These are phyloP conservation scores for Hyaloscypha bicolor DNA, from an alignment of 495 filamentous ascomycete species.

Conservation along the genomic window DNA sequence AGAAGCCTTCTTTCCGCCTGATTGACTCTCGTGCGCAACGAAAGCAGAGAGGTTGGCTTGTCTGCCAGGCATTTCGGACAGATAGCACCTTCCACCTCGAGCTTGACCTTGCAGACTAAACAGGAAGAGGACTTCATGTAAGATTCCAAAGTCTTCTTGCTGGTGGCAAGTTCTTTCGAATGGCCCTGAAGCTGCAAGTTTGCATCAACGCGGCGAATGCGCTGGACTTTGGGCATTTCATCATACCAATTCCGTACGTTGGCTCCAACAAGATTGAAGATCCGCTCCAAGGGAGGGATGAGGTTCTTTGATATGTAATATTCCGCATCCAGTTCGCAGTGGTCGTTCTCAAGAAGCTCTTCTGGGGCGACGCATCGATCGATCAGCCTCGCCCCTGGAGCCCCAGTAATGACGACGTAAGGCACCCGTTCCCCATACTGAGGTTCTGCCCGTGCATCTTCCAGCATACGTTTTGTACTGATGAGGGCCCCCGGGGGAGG, in stretches of 20 bases:
- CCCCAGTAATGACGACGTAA: constrained; percentile 89
- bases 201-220: constrained; percentile 61
- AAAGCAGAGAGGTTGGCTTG: constrained; percentile 58
- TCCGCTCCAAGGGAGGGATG: constrained; percentile 91
- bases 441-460: constrained; percentile 84
- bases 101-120: constrained; percentile 71
- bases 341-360: constrained; percentile 71
- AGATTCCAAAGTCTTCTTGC: constrained; percentile 75
- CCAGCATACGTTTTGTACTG: constrained; percentile 78
- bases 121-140: constrained; percentile 84
- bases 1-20: constrained; percentile 62
- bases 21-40: constrained; percentile 61
- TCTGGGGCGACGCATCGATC: constrained; percentile 92
- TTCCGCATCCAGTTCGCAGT: constrained; percentile 87
- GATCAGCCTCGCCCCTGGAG: constrained; percentile 80
- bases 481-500: constrained; percentile 88
- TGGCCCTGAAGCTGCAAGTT: constrained; percentile 33
- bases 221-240: constrained; percentile 90
- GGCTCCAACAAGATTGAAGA: constrained; percentile 95
- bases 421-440: constrained; percentile 95
- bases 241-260: constrained; percentile 93
- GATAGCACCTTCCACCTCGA: constrained; percentile 55
- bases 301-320: constrained; percentile 97
- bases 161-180: constrained; percentile 35
- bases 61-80: constrained; percentile 65